phyloP scores from a whole-genome alignment of 2,329 filamentous ascomycete genomes.

The Emmonsiellopsis sp. region DNA sequence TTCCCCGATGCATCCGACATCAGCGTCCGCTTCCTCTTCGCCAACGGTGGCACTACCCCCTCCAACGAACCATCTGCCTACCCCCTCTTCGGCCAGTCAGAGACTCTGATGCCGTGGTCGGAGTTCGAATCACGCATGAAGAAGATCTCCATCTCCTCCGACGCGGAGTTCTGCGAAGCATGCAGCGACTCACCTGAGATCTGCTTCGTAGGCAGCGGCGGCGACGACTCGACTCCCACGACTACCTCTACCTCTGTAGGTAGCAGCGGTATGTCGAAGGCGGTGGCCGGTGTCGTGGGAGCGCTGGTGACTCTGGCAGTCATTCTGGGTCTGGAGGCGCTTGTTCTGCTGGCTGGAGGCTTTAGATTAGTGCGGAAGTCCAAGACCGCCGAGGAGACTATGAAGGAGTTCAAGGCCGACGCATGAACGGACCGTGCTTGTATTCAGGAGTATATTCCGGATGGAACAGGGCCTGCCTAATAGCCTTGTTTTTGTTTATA shows the following conservation, averaged over 20 bases:
- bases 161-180: constrained; percentile 60
- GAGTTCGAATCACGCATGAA: constrained; percentile 57
- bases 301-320: constrained; percentile 60
- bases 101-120: constrained; percentile 54
- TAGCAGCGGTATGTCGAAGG: constrained; percentile 48
- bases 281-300: constrained; percentile 73
- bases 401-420: constrained; percentile 1
- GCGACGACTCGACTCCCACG: constrained; percentile 19
- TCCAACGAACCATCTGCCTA: constrained; percentile 42
- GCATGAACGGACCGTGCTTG: background rate
- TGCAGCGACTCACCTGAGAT: constrained; percentile 65
- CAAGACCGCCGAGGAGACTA: background rate
- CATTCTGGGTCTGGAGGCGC: constrained; percentile 47
- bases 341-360: constrained; percentile 48
- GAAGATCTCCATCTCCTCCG: constrained; percentile 58
- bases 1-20: constrained; percentile 44
- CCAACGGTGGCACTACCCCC: constrained; percentile 49
- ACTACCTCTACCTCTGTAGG: constrained; percentile 21
- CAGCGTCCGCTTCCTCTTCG: constrained; percentile 53
- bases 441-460: too few species aligned
- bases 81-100: constrained; percentile 51
- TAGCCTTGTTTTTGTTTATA: too few species aligned
- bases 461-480: too few species aligned
- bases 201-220: constrained; percentile 46
- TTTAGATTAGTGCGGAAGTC: constrained; percentile 51